A percentile compares a stretch with the other conserved stretches of the same genome.
Evolutionary conservation across 768 basidiomycete species (phyloP).

Genomic region (Leccinum sublutescens): DNA sequence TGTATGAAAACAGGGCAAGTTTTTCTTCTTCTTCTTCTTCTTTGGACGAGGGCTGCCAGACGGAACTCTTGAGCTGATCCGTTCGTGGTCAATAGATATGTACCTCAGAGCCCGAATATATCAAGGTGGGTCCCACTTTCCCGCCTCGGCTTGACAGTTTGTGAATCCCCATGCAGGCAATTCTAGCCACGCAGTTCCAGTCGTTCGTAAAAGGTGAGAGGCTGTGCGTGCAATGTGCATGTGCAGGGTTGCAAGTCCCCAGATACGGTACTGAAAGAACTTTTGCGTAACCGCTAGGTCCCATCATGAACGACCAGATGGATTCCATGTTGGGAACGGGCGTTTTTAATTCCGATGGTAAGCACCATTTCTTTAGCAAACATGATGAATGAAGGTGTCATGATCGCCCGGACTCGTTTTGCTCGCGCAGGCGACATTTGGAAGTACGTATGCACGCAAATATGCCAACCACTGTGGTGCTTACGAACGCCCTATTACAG

Average conservation of each 20-base stretch:
- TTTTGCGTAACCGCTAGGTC: constrained; percentile 11
- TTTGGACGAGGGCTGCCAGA: background rate
- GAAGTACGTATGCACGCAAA: constrained; percentile 31
- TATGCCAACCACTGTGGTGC: too few species aligned
- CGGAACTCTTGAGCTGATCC: background rate
- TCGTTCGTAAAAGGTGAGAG: constrained; percentile 36
- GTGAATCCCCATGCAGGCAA: constrained; percentile 22
- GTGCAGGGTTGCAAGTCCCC: background rate
- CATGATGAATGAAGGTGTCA: background rate
- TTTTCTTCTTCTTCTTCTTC: background rate
- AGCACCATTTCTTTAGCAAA: background rate
- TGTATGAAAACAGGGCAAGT: constrained; percentile 29
- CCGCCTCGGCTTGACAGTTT: background rate
- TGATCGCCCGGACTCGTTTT: background rate
- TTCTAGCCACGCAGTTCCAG: constrained; percentile 38
- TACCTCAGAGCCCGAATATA: constrained; percentile 39
- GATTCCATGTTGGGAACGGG: constrained; percentile 35
- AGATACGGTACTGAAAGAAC: background rate
- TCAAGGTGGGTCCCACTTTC: constrained; percentile 32
- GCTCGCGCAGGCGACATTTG: constrained; percentile 32
- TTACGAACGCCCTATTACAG: constrained; percentile 15
- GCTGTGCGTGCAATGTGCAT: background rate
- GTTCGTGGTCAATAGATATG: constrained; percentile 27
- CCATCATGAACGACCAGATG: constrained; percentile 25
- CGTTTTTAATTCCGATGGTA: constrained; percentile 43